Evolutionary conservation across 148 eudicot species (phyloP).

Genomic region (Amaranthus cruentus): DNA sequence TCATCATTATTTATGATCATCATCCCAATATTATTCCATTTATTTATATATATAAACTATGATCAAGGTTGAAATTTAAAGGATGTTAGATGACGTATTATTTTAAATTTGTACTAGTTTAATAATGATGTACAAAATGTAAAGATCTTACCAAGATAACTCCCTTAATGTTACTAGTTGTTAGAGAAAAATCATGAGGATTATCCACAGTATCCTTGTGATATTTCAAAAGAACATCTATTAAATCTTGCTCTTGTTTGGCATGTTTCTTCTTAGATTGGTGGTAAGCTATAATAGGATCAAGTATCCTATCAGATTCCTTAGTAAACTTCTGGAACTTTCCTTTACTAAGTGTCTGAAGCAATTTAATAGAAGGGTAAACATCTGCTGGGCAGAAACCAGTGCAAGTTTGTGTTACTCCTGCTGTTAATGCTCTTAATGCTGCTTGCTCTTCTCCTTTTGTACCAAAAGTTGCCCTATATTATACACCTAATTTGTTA

Average conservation of each 20-base stretch:
- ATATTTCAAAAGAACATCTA: conserved; percentile 29
- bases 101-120: too few relatives aligned
- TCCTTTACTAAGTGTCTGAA: conserved; percentile 15
- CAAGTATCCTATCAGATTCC: conserved; percentile 16
- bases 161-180: conserved; percentile 27
- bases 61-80: too few relatives aligned
- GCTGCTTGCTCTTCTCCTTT: conserved; percentile 22
- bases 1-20: too few relatives aligned
- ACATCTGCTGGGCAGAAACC: conserved; percentile 34
- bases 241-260: conserved; percentile 15
- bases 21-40: too few relatives aligned
- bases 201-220: conserved; percentile 11
- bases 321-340: conserved; percentile 13
- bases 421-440: conserved; percentile 15
- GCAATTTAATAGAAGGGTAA: conserved; percentile 24
- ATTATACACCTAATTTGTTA: too few relatives aligned
- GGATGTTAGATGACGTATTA: too few relatives aligned
- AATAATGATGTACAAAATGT: too few relatives aligned
- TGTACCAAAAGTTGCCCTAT: conserved; percentile 21
- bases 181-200: conserved; percentile 17
- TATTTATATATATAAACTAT: too few relatives aligned
- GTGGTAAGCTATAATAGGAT: conserved; percentile 25
- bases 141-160: conserved; percentile 20
- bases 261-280: not conserved
- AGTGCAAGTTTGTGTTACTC: conserved; percentile 6